These are phyloP conservation scores for Alternaria rosae DNA, from an alignment of 2,329 filamentous ascomycete genomes.

Conservation along the genomic window DNA sequence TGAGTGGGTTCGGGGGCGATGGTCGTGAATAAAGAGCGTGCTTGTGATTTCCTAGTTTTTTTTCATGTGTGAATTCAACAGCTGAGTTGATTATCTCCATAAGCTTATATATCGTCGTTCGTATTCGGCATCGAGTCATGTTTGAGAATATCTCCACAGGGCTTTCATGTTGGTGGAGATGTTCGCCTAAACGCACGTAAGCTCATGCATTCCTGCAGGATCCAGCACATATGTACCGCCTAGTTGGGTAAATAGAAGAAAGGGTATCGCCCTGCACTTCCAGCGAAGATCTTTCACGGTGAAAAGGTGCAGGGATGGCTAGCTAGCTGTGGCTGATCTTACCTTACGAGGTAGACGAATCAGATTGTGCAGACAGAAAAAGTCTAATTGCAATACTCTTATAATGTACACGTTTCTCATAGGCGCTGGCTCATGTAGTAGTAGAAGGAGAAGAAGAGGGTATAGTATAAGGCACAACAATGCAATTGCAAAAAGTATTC, in stretches of 20 bases:
- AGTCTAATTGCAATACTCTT: not conserved
- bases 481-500: not conserved
- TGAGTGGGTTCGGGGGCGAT: not conserved
- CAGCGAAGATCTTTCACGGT: not conserved
- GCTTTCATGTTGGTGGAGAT: not conserved
- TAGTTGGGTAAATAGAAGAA: not conserved
- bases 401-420: not conserved
- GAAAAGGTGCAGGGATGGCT: not conserved
- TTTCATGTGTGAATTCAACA: no score
- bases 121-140: no score
- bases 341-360: no score
- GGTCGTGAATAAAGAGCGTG: not conserved
- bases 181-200: not conserved
- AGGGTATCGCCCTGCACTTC: not conserved
- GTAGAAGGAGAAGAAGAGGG: not conserved
- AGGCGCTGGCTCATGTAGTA: not conserved
- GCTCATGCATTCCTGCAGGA: slow-evolving; percentile 3
- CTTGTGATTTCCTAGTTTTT: not conserved
- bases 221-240: not conserved
- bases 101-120: no score
- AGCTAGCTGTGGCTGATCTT: not conserved
- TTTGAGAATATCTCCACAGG: not conserved
- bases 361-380: no score
- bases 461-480: not conserved
- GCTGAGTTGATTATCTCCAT: no score